These are phyloP conservation scores for Nepenthes gracilis DNA, from an alignment of 148 eudicot species.

Conservation along the genomic window DNA sequence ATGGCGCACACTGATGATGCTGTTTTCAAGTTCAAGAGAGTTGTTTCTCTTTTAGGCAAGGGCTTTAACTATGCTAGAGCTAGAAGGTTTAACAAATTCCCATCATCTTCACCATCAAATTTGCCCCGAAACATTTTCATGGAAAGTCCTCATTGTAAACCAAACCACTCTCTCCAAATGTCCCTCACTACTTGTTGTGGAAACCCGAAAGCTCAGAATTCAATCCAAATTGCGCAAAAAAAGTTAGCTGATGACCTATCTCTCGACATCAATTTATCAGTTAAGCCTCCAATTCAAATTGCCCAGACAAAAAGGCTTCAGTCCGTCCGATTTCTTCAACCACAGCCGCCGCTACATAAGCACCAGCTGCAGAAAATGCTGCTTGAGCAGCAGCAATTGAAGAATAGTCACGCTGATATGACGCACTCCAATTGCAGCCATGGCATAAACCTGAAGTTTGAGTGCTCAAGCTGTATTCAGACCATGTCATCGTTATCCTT, in stretches of 20 bases:
- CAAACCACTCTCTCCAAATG: slow-evolving; percentile 17
- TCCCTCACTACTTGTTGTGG: slow-evolving; percentile 9
- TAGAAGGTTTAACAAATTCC: slow-evolving; percentile 21
- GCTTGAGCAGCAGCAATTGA: slow-evolving; percentile 28
- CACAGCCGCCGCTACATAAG: slow-evolving; percentile 3
- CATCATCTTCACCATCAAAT: background rate
- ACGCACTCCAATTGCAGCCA: slow-evolving; percentile 16
- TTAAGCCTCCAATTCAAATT: slow-evolving; percentile 14
- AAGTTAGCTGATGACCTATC: slow-evolving; percentile 16
- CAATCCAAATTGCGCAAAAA: slow-evolving; percentile 10
- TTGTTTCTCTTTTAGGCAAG: slow-evolving; percentile 24
- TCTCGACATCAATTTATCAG: slow-evolving; percentile 22
- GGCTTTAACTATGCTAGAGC: slow-evolving; percentile 31
- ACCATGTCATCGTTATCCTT: slow-evolving; percentile 42
- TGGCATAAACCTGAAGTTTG: slow-evolving; percentile 33
- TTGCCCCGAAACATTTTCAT: slow-evolving; percentile 28
- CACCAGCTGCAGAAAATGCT: slow-evolving; percentile 17
- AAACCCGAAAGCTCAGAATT: slow-evolving; percentile 8
- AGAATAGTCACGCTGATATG: slow-evolving; percentile 21
- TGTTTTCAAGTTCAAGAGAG: slow-evolving; percentile 41
- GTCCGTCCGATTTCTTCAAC: slow-evolving; percentile 7
- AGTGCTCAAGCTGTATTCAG: slow-evolving; percentile 24
- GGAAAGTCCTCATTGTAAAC: slow-evolving; percentile 22
- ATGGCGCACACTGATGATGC: slow-evolving; percentile 27
- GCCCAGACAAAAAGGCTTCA: slow-evolving; percentile 11